Evolutionary conservation across 2,329 filamentous ascomycete genomes (phyloP), one percentile per base, ranked within the genome.

Genomic region (Aspergillus phoenicis): DNA sequence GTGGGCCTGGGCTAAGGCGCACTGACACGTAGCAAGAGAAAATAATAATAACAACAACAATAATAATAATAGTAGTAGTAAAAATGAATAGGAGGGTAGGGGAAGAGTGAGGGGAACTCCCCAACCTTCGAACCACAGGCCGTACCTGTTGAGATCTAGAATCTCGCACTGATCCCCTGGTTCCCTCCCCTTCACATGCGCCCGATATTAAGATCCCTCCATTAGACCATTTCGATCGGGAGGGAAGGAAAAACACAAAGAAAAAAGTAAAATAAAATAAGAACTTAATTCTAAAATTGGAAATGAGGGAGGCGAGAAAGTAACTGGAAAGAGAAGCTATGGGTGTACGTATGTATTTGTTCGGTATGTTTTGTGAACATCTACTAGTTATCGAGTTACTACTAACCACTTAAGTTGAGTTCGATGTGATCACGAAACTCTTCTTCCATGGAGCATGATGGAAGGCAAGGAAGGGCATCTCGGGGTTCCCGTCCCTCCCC

Each of bases 131-230:
- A 43, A n/a, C 33, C 33, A 36, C 17, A 22, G 22, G 20, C n/a
- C 4, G 57, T 61, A 59, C 45, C 38, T 57, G 43, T 10, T 59
- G 57, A 60, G 65, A 63, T 67, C 65, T 67, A 67, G 65, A 67
- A 63, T 61, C 45, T 47, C 48, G 65, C 65, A 64, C 47, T 62
- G 65, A 64, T 67, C 65, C 43, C 6, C 24, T 30, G 11, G 20
- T 20, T 20, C 28, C 28, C 10, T 30, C 10, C 28, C 8, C 17
- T 57, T 59, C 52, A 62, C 52, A 59, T 62, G 60, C 60, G 36
- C n/a, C 22, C 24, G 20, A 36, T 33, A 33, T 51, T 51, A 17
- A 17, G 24, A 30, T 33, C 47, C 47, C 47, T 17, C 47, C 47
- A n/a, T 20, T 4, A n/a, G 33, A 11, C n/a, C 3, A n/a, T 41